Evolutionary conservation across 2,329 filamentous ascomycete genomes (phyloP).

Genomic region (Paracoccidioides lutzii): DNA sequence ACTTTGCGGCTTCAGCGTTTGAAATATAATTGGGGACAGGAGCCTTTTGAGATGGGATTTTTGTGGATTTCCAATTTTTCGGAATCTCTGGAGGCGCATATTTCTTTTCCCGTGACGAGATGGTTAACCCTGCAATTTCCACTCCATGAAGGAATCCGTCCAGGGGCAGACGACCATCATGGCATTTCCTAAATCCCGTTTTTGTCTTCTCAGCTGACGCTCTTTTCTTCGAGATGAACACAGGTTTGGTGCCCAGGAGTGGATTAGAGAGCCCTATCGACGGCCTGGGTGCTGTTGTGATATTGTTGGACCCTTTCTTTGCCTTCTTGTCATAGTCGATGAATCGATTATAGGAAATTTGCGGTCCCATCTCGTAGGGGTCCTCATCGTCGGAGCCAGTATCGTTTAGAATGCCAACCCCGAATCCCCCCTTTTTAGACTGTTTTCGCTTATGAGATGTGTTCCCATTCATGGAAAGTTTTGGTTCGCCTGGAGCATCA

Average conservation of each 20-base stretch:
- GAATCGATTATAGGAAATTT: constrained; percentile 71
- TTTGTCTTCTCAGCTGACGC: constrained; percentile 28
- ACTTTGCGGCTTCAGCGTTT: constrained; percentile 62
- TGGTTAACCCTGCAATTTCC: constrained; percentile 35
- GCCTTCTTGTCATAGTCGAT: constrained; percentile 75
- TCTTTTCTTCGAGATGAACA: constrained; percentile 60
- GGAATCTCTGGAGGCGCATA: constrained; percentile 34
- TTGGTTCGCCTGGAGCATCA: constrained; percentile 26
- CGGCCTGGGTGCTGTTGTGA: constrained; percentile 21
- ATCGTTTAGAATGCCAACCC: constrained; percentile 80
- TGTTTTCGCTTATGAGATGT: constrained; percentile 41
- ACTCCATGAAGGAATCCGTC: constrained; percentile 65
- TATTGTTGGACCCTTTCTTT: constrained; percentile 43
- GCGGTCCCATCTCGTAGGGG: constrained; percentile 81
- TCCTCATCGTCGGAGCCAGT: constrained; percentile 93
- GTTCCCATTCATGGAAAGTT: constrained; percentile 20
- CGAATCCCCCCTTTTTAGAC: constrained; percentile 55
- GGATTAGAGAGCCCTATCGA: constrained; percentile 48
- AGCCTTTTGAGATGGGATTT: constrained; percentile 26
- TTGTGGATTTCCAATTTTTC: constrained; percentile 57
- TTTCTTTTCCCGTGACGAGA: constrained; percentile 32
- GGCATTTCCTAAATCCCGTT: constrained; percentile 53
- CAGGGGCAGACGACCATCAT: constrained; percentile 68
- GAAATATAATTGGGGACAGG: constrained; percentile 43
- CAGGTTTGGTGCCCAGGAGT: constrained; percentile 51